Conservation (phyloP, 352 stramenopile species). For the Globisporangium paroecandrum region DNA sequence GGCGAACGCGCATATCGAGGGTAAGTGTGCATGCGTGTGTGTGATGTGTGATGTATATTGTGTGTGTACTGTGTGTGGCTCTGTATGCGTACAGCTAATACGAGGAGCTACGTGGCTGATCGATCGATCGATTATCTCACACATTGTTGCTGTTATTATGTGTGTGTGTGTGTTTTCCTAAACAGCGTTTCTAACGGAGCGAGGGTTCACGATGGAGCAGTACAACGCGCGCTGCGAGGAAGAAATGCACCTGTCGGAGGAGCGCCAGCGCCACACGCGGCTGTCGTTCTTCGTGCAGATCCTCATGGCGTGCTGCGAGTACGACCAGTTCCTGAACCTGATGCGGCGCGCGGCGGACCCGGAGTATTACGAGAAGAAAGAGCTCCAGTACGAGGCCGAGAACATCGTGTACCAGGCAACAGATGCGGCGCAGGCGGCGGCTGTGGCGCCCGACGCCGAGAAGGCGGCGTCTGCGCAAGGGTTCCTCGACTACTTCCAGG, state of each 20-base stretch:
- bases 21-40: slow-evolving; percentile 5
- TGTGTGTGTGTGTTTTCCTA: not conserved
- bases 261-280: slow-evolving; percentile 71
- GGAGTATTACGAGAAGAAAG: slow-evolving; percentile 82
- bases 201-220: slow-evolving; percentile 73
- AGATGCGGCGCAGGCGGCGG: slow-evolving; percentile 34
- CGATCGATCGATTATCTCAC: not conserved
- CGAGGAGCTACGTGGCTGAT: not conserved
- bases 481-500: slow-evolving; percentile 71
- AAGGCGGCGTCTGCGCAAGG: slow-evolving; percentile 47
- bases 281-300: slow-evolving; percentile 84
- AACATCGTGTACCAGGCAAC: slow-evolving; percentile 50
- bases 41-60: not conserved
- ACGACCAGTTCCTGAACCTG: slow-evolving; percentile 84
- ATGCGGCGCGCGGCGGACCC: slow-evolving; percentile 75
- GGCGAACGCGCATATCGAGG: slow-evolving; percentile 65
- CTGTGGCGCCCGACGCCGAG: slow-evolving; percentile 20
- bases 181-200: slow-evolving; percentile 41
- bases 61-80: not conserved
- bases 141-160: not conserved
- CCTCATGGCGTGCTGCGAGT: slow-evolving; percentile 71
- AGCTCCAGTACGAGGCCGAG: slow-evolving; percentile 65
- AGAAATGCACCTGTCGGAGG: slow-evolving; percentile 62
- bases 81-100: not conserved
- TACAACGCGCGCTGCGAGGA: slow-evolving; percentile 68